These are phyloP conservation scores for Aspergillus cavernicola DNA, from an alignment of 495 filamentous ascomycete species.

Conservation along the genomic window DNA sequence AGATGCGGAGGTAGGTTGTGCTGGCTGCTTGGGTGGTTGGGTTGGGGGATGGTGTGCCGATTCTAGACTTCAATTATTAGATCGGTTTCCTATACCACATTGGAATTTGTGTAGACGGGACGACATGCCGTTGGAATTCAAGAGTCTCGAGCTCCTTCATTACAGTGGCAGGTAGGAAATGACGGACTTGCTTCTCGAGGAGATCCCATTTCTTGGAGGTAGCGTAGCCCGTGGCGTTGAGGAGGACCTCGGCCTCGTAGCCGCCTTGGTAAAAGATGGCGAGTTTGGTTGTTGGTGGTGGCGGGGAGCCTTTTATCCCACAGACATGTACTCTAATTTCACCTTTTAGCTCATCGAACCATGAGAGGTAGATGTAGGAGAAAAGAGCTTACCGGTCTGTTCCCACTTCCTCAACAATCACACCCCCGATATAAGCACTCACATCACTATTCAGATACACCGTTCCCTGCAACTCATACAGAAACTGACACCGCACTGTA, in stretches of 20 bases:
- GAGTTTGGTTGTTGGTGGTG: constrained; percentile 54
- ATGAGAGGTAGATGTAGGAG: constrained; percentile 3
- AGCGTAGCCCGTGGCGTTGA: constrained; percentile 41
- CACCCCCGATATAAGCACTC: constrained; percentile 39
- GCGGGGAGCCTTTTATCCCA: constrained; percentile 40
- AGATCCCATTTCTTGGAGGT: constrained; percentile 39
- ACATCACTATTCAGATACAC: constrained; percentile 53
- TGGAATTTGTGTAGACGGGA: neutral
- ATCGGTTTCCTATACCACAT: too few relatives aligned
- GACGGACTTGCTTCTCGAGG: constrained; percentile 36
- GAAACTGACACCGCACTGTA: constrained; percentile 47
- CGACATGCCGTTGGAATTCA: constrained; percentile 26
- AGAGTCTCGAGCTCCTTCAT: constrained; percentile 24
- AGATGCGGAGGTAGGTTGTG: constrained; percentile 33
- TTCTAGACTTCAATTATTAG: constrained; percentile 6
- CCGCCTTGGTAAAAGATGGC: constrained; percentile 47
- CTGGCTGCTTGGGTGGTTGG: constrained; percentile 21
- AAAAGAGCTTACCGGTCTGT: constrained; percentile 20
- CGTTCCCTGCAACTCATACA: constrained; percentile 57
- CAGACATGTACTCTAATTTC: constrained; percentile 34
- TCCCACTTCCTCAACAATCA: constrained; percentile 31
- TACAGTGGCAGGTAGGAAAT: constrained; percentile 16
- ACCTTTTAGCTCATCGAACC: neutral
- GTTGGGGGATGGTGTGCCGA: constrained; percentile 23
- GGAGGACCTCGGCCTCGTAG: constrained; percentile 40